phyloP scores from a whole-genome alignment of 2,329 filamentous ascomycete genomes.

The Diaporthe nobilis region DNA sequence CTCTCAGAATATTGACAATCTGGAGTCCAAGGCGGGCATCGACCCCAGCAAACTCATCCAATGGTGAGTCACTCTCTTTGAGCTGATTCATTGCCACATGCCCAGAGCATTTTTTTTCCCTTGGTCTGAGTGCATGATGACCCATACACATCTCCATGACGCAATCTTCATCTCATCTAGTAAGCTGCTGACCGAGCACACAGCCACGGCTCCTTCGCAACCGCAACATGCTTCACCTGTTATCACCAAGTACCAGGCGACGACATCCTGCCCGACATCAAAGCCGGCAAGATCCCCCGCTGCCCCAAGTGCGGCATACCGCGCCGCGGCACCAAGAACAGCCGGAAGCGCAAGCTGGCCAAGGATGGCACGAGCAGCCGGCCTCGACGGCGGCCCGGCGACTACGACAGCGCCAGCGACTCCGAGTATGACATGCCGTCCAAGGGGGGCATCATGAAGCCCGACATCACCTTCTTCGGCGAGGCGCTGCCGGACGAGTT shows the following conservation, averaged over 20 bases:
- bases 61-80: constrained; percentile 61
- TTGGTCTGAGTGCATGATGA: not conserved
- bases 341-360: constrained; percentile 68
- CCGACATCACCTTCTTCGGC: constrained; percentile 98
- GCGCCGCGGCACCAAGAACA: constrained; percentile 64
- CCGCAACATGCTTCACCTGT: constrained; percentile 90
- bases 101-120: not conserved
- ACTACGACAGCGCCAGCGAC: constrained; percentile 59
- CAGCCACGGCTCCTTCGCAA: constrained; percentile 91
- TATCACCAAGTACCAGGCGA: constrained; percentile 80
- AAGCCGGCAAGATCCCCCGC: constrained; percentile 80
- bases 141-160: not conserved
- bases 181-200: not conserved
- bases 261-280: constrained; percentile 84
- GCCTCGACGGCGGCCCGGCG: constrained; percentile 56
- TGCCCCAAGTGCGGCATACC: constrained; percentile 79
- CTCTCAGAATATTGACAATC: constrained; percentile 98
- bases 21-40: constrained; percentile 90
- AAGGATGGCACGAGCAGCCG: constrained; percentile 56
- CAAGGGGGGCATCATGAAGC: constrained; percentile 88
- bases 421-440: constrained; percentile 71
- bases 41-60: constrained; percentile 86
- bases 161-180: not conserved
- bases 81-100: not conserved
- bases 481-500: constrained; percentile 90